Evolutionary conservation across 805 yeast genomes (phyloP).

Genomic region (Nakazawaea pomicola): DNA sequence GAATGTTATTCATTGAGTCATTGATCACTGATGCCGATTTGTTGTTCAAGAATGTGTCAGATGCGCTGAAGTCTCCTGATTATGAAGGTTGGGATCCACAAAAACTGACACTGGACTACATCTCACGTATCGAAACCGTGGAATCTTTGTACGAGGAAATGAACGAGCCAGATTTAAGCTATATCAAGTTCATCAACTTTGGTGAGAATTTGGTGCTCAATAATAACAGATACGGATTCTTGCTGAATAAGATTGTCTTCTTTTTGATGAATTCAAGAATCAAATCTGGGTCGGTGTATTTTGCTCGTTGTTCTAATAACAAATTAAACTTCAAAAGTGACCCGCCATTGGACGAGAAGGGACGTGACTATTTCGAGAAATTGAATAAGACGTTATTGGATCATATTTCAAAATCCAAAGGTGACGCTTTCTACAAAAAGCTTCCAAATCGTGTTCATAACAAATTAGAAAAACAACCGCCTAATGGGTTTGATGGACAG

Average conservation of each 20-base stretch:
- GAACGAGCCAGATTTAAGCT: constrained; percentile 47
- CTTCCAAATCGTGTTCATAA: constrained; percentile 1
- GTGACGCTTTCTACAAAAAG: constrained; percentile 22
- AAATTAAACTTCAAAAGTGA: constrained; percentile 64
- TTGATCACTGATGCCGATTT: constrained; percentile 69
- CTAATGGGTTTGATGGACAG: constrained; percentile 47
- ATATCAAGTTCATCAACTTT: constrained; percentile 83
- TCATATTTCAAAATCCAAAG: constrained; percentile 27
- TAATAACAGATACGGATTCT: constrained; percentile 80
- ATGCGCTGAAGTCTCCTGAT: constrained; percentile 86
- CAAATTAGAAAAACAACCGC: constrained; percentile 26
- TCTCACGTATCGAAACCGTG: constrained; percentile 62
- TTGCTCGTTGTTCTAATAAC: constrained; percentile 74
- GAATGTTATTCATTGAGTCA: constrained; percentile 84
- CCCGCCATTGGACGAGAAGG: constrained; percentile 76
- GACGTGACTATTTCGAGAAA: constrained; percentile 58
- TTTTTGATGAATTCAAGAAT: constrained; percentile 88
- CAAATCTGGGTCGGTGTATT: constrained; percentile 85
- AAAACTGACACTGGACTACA: constrained; percentile 73
- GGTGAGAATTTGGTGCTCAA: constrained; percentile 80
- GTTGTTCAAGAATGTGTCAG: constrained; percentile 70
- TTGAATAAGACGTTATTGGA: constrained; percentile 53
- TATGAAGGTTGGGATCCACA: constrained; percentile 71
- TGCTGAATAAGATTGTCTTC: constrained; percentile 86
- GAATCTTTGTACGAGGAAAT: constrained; percentile 71